Evolutionary conservation across 2,329 filamentous ascomycete species (phyloP).

Genomic region (Didymella glomerata): DNA sequence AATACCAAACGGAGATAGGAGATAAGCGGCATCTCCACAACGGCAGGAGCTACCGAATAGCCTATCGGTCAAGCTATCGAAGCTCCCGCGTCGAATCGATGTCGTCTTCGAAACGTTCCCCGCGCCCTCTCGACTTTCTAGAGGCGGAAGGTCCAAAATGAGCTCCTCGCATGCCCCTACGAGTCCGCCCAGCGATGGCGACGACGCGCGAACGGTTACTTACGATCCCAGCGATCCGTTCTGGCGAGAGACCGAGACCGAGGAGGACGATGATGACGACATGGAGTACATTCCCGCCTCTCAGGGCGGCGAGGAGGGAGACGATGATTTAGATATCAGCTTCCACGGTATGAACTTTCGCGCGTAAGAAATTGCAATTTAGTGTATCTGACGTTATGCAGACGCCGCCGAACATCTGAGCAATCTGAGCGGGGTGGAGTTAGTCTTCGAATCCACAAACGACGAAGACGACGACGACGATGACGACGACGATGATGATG

Average conservation of each 20-base stretch:
- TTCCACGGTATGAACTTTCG: conserved; percentile 44
- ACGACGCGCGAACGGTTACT: conserved; percentile 36
- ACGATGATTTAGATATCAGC: conserved; percentile 47
- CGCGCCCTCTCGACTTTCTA: neutral
- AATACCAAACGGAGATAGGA: conserved; percentile 2
- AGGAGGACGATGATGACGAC: conserved; percentile 60
- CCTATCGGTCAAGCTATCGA: conserved; percentile 20
- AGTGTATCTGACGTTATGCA: conserved; percentile 4
- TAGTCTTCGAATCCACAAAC: conserved; percentile 54
- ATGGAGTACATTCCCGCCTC: conserved; percentile 60
- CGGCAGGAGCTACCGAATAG: conserved; percentile 13
- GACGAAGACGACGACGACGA: conserved; percentile 51
- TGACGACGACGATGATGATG: conserved; percentile 33
- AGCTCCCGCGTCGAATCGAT: conserved; percentile 16
- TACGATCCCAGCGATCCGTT: conserved; percentile 48
- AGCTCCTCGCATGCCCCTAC: conserved; percentile 36
- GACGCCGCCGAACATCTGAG: conserved; percentile 55
- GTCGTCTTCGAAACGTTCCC: conserved; percentile 11
- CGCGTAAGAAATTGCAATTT: neutral
- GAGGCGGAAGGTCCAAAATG: conserved; percentile 27
- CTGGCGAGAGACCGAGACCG: conserved; percentile 46
- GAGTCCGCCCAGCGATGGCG: conserved; percentile 37
- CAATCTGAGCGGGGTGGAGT: conserved; percentile 53
- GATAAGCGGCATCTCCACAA: conserved; percentile 11
- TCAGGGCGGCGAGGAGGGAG: conserved; percentile 52